phyloP scores from a whole-genome alignment of 2,329 filamentous ascomycete species.

The Dothiorella sarmentorum region DNA sequence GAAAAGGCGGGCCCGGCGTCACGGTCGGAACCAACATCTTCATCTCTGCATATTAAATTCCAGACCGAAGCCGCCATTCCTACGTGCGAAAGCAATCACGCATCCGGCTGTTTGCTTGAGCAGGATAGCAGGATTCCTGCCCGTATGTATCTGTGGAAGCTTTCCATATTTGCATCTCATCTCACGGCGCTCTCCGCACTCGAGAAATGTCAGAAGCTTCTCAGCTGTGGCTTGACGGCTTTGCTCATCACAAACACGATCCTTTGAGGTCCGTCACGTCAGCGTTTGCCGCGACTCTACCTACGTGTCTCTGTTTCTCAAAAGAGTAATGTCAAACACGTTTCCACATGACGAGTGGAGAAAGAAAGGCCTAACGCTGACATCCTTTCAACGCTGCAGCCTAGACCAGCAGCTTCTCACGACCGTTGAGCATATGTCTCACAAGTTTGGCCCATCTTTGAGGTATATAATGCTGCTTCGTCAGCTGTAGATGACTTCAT shows the following conservation, averaged over 20 bases:
- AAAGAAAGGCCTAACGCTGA: not conserved
- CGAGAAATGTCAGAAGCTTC: no score
- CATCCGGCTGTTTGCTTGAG: not conserved
- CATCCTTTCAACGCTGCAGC: not conserved
- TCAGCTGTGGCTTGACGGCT: not conserved
- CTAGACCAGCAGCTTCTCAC: not conserved
- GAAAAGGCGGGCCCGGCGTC: not conserved
- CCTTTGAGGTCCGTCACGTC: not conserved
- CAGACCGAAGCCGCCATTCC: not conserved
- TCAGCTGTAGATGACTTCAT: not conserved
- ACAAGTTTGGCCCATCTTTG: not conserved
- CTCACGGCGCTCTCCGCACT: not conserved
- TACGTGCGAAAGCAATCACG: not conserved
- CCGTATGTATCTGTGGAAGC: not conserved
- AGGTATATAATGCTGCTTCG: not conserved
- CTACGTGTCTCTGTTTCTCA: not conserved
- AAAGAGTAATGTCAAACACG: not conserved
- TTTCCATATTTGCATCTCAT: no score
- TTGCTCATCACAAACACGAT: not conserved
- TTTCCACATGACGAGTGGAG: not conserved
- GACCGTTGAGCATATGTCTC: not conserved
- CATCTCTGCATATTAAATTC: conserved; percentile 14
- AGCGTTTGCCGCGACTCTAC: no score
- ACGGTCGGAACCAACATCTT: not conserved
- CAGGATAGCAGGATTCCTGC: not conserved